Percentiles rank a stretch among this genome's conserved stretches.
phyloP scores from a whole-genome alignment of 2,329 filamentous ascomycete genomes.

The Arthroderma uncinatum region DNA sequence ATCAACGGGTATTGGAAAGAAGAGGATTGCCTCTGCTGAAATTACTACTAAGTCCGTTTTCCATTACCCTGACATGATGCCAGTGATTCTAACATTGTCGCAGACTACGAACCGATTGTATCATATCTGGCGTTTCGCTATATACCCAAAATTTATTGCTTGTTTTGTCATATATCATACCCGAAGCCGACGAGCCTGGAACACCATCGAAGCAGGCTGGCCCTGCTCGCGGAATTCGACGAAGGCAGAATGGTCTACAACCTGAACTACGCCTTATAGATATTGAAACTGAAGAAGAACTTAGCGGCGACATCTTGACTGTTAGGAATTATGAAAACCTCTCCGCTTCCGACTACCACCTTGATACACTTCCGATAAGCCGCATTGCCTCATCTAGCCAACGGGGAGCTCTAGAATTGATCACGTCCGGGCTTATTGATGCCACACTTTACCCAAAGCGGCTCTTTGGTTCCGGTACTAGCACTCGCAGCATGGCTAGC shows the following conservation, averaged over 20 bases:
- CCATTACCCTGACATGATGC: background rate
- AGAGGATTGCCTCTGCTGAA: constrained; percentile 67
- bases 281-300: constrained; percentile 66
- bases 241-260: constrained; percentile 66
- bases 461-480: constrained; percentile 77
- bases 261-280: constrained; percentile 89
- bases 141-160: constrained; percentile 87
- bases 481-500: constrained; percentile 50
- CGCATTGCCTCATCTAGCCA: constrained; percentile 55
- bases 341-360: constrained; percentile 81
- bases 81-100: background rate
- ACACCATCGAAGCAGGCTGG: constrained; percentile 24
- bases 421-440: constrained; percentile 73
- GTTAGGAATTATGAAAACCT: constrained; percentile 79
- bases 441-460: constrained; percentile 76
- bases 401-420: constrained; percentile 62
- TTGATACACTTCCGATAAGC: constrained; percentile 68
- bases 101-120: constrained; percentile 89
- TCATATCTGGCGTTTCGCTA: constrained; percentile 91
- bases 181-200: constrained; percentile 54
- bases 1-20: constrained; percentile 57
- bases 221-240: constrained; percentile 54
- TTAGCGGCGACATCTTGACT: constrained; percentile 75
- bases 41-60: constrained; percentile 68
- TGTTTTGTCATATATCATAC: constrained; percentile 78